Conservation (phyloP, 352 stramenopile species). For the Globisporangium acanthophoron region DNA sequence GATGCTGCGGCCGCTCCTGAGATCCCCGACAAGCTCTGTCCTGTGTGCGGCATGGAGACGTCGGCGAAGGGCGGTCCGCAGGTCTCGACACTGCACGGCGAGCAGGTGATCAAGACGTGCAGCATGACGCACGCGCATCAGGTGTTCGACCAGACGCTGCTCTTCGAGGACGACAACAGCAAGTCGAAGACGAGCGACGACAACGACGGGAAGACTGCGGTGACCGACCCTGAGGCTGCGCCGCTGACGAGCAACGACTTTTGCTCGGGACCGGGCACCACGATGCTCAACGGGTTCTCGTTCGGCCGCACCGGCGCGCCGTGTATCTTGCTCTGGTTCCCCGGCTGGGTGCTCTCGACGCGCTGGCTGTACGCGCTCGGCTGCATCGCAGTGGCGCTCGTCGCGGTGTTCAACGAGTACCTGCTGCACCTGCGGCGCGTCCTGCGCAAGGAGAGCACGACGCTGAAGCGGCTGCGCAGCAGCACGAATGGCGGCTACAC, state of each 20-base stretch:
- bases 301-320: slow-evolving; percentile 27
- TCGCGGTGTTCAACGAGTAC: slow-evolving; percentile 72
- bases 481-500: background rate
- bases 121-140: slow-evolving; percentile 66
- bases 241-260: slow-evolving; percentile 14
- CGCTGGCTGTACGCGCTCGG: slow-evolving; percentile 43
- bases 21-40: slow-evolving; percentile 32
- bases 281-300: slow-evolving; percentile 73
- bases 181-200: background rate
- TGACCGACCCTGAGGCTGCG: too few species aligned
- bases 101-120: slow-evolving; percentile 62
- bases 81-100: slow-evolving; percentile 49
- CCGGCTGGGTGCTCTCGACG: slow-evolving; percentile 61
- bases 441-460: slow-evolving; percentile 56
- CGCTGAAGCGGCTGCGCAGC: slow-evolving; percentile 25
- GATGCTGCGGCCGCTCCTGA: slow-evolving; percentile 4
- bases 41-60: slow-evolving; percentile 70
- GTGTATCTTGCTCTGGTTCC: slow-evolving; percentile 73
- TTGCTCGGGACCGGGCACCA: slow-evolving; percentile 56
- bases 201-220: background rate
- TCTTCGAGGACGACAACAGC: slow-evolving; percentile 23
- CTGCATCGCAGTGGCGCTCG: slow-evolving; percentile 44
- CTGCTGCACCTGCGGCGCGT: slow-evolving; percentile 59
- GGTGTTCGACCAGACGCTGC: slow-evolving; percentile 44
- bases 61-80: slow-evolving; percentile 32